These are phyloP conservation scores for Rhizopogon roseolus DNA, from an alignment of 768 basidiomycete species.

Conservation along the genomic window DNA sequence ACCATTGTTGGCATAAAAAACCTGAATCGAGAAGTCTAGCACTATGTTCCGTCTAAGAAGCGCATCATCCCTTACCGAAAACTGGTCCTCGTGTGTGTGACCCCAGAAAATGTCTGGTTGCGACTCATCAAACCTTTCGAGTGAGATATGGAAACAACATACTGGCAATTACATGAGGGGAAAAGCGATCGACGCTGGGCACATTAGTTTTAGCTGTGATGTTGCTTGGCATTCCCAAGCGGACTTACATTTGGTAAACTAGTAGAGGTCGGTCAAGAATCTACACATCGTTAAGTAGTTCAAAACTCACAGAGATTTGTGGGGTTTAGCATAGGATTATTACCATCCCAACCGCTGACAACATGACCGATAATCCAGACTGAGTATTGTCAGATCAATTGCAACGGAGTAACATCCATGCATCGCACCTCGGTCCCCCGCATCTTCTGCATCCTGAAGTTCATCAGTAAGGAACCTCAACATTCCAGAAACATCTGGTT, in stretches of 20 bases:
- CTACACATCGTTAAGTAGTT: not conserved
- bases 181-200: slow-evolving; percentile 66
- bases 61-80: slow-evolving; percentile 41
- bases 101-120: slow-evolving; percentile 67
- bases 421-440: slow-evolving; percentile 60
- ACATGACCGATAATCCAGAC: slow-evolving; percentile 57
- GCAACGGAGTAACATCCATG: not conserved
- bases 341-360: slow-evolving; percentile 65
- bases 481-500: slow-evolving; percentile 71
- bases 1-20: slow-evolving; percentile 70
- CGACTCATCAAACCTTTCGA: slow-evolving; percentile 8
- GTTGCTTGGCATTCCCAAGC: not conserved
- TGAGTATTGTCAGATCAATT: slow-evolving; percentile 16
- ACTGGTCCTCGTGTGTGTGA: slow-evolving; percentile 71
- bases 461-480: slow-evolving; percentile 74
- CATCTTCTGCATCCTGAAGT: slow-evolving; percentile 73
- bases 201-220: not conserved
- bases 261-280: slow-evolving; percentile 3
- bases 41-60: not conserved
- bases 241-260: slow-evolving; percentile 47
- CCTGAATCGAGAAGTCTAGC: slow-evolving; percentile 29
- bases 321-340: slow-evolving; percentile 57
- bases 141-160: slow-evolving; percentile 21
- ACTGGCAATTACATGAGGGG: slow-evolving; percentile 76
- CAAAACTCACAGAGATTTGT: slow-evolving; percentile 61